A percentile compares a stretch with the other conserved stretches of the same genome.
Evolutionary conservation across 805 yeast genomes (phyloP).

Genomic region (Saturnispora hagleri): DNA sequence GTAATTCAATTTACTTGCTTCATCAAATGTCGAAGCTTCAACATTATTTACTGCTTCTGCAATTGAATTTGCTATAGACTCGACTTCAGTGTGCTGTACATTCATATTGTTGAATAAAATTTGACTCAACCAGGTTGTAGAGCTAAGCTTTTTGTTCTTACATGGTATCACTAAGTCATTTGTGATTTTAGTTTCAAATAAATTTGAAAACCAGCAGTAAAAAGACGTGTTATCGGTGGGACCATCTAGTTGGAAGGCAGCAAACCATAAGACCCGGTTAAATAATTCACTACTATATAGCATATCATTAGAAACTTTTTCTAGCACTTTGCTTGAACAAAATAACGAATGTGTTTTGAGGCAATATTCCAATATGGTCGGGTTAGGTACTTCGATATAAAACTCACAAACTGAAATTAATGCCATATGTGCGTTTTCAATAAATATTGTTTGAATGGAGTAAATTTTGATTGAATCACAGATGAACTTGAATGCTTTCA

Average conservation of each 20-base stretch:
- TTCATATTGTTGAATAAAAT: neutral
- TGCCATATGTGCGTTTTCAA: neutral
- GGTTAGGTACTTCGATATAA: neutral
- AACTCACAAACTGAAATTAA: neutral
- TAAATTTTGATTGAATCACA: neutral
- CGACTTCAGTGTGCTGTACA: neutral
- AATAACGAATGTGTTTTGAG: conserved; percentile 5
- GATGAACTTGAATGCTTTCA: conserved; percentile 5
- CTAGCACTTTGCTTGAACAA: neutral
- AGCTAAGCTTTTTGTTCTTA: neutral
- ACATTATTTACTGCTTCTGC: neutral
- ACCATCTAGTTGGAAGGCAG: neutral
- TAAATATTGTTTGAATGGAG: neutral
- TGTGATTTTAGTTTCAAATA: neutral
- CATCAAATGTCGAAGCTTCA: neutral
- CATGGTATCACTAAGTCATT: neutral
- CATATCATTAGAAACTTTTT: neutral
- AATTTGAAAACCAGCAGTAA: conserved; percentile 4
- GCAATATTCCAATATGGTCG: conserved; percentile 2
- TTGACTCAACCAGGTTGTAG: neutral
- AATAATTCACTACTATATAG: neutral
- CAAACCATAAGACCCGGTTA: conserved; percentile 1
- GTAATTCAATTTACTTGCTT: neutral
- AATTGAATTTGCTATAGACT: neutral
- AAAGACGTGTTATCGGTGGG: neutral